These are phyloP conservation scores for Farysia itapuensis DNA, from an alignment of 1,284 basidiomycete species.

Conservation along the genomic window DNA sequence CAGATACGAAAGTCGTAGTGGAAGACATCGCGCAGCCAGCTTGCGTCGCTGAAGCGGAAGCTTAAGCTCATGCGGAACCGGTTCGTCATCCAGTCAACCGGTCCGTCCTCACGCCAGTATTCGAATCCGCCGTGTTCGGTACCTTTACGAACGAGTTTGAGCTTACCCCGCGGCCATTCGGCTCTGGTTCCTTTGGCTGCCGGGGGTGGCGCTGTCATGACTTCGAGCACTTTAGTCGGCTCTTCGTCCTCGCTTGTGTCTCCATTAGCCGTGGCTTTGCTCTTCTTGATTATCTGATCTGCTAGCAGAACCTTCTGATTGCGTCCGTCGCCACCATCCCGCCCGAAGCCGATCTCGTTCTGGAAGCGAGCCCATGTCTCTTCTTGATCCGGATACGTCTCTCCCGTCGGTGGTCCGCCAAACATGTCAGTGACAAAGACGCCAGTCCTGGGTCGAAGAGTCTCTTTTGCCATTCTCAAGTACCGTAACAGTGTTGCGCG, in stretches of 20 bases:
- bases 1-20: slow-evolving; percentile 51
- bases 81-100: slow-evolving; percentile 45
- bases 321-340: slow-evolving; percentile 1
- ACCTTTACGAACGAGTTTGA: slow-evolving; percentile 44
- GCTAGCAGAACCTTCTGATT: not conserved
- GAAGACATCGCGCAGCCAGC: slow-evolving; percentile 47
- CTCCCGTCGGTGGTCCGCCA: slow-evolving; percentile 40
- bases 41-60: slow-evolving; percentile 41
- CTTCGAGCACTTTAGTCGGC: slow-evolving; percentile 4
- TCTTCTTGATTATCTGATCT: not conserved
- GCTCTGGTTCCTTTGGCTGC: slow-evolving; percentile 20
- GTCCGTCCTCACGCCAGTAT: slow-evolving; percentile 54
- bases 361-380: slow-evolving; percentile 8
- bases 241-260: slow-evolving; percentile 5
- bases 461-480: slow-evolving; percentile 15
- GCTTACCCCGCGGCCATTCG: slow-evolving; percentile 48
- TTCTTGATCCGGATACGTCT: slow-evolving; percentile 23
- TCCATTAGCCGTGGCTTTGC: not conserved
- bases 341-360: slow-evolving; percentile 6
- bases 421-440: slow-evolving; percentile 51
- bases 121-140: slow-evolving; percentile 41
- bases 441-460: slow-evolving; percentile 39
- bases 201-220: slow-evolving; percentile 6
- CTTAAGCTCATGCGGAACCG: slow-evolving; percentile 50
- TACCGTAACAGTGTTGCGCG: slow-evolving; percentile 37